Percentiles rank a stretch among this genome's conserved stretches.
Evolutionary conservation across 2,329 filamentous ascomycete genomes (phyloP).

Genomic region (Verticillium klebahnii): DNA sequence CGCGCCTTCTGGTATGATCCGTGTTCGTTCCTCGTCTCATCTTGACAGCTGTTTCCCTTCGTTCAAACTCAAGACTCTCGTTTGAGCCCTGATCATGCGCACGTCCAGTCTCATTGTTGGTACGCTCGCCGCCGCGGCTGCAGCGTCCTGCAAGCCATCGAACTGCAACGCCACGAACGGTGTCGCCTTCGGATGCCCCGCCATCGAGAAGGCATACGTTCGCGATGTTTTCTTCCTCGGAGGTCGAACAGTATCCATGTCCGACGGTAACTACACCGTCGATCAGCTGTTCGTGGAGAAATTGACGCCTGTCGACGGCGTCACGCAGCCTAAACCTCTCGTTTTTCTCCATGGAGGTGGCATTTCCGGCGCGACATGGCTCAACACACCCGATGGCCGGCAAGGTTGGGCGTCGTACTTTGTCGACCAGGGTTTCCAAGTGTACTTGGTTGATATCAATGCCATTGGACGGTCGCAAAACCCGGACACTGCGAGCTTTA

Average conservation of each 20-base stretch:
- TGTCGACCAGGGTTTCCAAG: conserved; percentile 30
- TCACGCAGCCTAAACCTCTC: conserved; percentile 17
- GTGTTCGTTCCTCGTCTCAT: not conserved
- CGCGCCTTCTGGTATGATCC: not conserved
- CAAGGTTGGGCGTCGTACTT: conserved; percentile 37
- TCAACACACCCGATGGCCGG: conserved; percentile 35
- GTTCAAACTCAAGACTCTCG: not conserved
- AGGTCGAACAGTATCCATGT: conserved; percentile 17
- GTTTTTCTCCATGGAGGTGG: conserved; percentile 27
- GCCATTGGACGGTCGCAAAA: conserved; percentile 25
- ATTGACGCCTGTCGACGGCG: conserved; percentile 18
- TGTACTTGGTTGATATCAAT: conserved; percentile 35
- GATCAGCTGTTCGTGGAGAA: conserved; percentile 26
- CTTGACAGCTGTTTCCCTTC: not conserved
- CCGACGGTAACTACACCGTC: conserved; percentile 16
- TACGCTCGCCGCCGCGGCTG: not conserved
- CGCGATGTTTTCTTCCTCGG: conserved; percentile 25
- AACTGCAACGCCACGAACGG: conserved; percentile 8
- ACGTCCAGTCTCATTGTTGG: conserved; percentile 2
- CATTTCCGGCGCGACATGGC: conserved; percentile 23
- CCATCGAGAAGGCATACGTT: conserved; percentile 7
- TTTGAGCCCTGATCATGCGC: not conserved
- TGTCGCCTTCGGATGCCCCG: conserved; percentile 5
- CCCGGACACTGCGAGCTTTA: conserved; percentile 20
- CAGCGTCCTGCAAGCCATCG: not conserved